Percentiles rank a stretch among this genome's conserved stretches.
Conservation (phyloP, 139 green algal genomes). For the Chlamydomonas sphaeroides region DNA sequence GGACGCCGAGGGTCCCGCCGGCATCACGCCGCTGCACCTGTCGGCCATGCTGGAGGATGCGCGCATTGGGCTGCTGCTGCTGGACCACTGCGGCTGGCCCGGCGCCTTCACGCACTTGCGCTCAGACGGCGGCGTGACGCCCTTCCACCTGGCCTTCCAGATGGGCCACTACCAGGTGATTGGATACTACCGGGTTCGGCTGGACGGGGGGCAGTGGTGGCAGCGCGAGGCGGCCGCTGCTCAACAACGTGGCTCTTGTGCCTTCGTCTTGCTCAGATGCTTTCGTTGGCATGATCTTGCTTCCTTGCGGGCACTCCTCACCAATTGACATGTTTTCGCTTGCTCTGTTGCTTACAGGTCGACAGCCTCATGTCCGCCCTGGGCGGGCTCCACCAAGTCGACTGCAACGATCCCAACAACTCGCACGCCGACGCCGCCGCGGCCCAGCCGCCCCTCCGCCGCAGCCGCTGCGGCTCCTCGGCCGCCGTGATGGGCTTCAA, state of each 20-base stretch:
- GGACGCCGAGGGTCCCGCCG: slow-evolving; percentile 44
- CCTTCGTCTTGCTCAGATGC: no score
- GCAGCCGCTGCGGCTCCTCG: slow-evolving; percentile 11
- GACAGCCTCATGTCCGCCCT: slow-evolving; percentile 41
- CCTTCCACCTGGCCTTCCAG: slow-evolving; percentile 75
- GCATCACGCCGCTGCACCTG: slow-evolving; percentile 69
- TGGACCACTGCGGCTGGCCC: slow-evolving; percentile 51
- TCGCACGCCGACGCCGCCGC: neutral
- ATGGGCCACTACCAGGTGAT: slow-evolving; percentile 63
- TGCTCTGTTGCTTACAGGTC: neutral
- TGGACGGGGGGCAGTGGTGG: no score
- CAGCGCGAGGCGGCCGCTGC: no score
- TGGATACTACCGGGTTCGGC: neutral
- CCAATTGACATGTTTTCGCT: no score
- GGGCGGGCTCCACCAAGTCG: slow-evolving; percentile 25
- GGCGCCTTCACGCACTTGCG: slow-evolving; percentile 50
- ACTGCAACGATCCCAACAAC: neutral
- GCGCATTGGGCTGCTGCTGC: slow-evolving; percentile 54
- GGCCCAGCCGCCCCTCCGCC: neutral
- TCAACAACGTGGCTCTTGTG: no score
- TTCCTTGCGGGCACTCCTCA: no score
- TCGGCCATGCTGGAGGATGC: slow-evolving; percentile 60
- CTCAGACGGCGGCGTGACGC: slow-evolving; percentile 58
- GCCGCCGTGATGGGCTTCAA: neutral
- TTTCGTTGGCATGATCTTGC: no score